phyloP scores from a whole-genome alignment of 306 rosid genomes.

The Trifolium fragiferum region DNA sequence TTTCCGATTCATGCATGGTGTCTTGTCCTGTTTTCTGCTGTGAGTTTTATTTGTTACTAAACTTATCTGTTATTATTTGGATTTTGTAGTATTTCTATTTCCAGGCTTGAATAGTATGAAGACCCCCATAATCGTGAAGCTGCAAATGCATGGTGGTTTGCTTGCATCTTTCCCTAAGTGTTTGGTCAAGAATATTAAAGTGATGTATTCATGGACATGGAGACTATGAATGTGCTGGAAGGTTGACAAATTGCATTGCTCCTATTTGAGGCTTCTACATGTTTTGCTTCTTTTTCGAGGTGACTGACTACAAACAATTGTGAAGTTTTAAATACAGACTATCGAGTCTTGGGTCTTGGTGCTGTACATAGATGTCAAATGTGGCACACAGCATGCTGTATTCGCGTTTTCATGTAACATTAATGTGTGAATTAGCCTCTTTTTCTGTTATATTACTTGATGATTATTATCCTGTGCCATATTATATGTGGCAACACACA shows the following conservation, averaged over 20 bases:
- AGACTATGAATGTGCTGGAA: conserved; percentile 48
- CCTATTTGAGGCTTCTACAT: conserved; percentile 54
- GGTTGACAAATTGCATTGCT: conserved; percentile 52
- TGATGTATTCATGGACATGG: conserved; percentile 49
- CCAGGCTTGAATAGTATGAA: conserved; percentile 51
- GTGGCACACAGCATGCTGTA: conserved; percentile 64
- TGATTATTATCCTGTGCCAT: conserved; percentile 46
- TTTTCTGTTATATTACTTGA: conserved; percentile 47
- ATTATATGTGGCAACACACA: conserved; percentile 46
- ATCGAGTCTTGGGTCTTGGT: conserved; percentile 60
- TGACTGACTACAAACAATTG: conserved; percentile 70
- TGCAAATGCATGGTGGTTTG: conserved; percentile 52
- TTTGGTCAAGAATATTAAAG: conserved; percentile 49
- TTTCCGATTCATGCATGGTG: conserved; percentile 22
- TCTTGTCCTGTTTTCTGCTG: conserved; percentile 21
- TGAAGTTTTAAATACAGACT: conserved; percentile 60
- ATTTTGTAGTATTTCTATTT: conserved; percentile 44
- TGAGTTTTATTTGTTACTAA: conserved; percentile 19
- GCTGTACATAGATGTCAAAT: conserved; percentile 77
- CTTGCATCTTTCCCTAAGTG: conserved; percentile 43
- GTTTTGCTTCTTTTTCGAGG: conserved; percentile 56
- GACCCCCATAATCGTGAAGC: conserved; percentile 50
- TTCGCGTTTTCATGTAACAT: conserved; percentile 61
- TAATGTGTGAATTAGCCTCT: conserved; percentile 56
- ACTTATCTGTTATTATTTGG: conserved; percentile 39